A percentile compares a stretch with the other conserved stretches of the same genome.
Conservation (phyloP, 176 grass and related monocot species). For the Themeda triandra region DNA sequence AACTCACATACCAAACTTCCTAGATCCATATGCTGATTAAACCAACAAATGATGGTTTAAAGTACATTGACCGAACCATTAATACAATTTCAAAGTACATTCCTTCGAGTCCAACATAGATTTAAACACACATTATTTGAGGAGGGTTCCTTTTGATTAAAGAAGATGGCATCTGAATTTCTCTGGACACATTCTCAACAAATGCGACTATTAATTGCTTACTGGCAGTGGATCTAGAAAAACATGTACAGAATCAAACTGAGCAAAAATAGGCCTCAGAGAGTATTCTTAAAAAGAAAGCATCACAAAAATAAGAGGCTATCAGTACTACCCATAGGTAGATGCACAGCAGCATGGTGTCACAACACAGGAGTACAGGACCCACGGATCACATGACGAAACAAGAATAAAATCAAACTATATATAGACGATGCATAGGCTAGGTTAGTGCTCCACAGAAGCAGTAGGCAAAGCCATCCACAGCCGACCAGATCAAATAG, state of each 20-base stretch:
- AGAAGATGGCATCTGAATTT: neutral
- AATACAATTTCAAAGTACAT: neutral
- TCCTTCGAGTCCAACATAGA: neutral
- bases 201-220: neutral
- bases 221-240: neutral
- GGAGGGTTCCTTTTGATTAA: neutral
- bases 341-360: neutral
- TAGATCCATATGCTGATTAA: neutral
- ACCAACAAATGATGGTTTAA: neutral
- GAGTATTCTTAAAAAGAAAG: neutral
- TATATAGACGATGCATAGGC: neutral
- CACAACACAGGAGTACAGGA: slow-evolving; percentile 11
- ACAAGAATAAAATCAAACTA: neutral
- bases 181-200: neutral
- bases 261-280: neutral
- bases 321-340: neutral
- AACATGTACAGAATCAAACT: neutral
- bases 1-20: neutral
- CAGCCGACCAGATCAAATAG: neutral
- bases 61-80: neutral
- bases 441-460: neutral
- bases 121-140: neutral
- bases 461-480: neutral
- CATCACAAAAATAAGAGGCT: neutral
- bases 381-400: neutral